Conservation (phyloP, 768 basidiomycete genomes). For the Panellus pusillus region DNA sequence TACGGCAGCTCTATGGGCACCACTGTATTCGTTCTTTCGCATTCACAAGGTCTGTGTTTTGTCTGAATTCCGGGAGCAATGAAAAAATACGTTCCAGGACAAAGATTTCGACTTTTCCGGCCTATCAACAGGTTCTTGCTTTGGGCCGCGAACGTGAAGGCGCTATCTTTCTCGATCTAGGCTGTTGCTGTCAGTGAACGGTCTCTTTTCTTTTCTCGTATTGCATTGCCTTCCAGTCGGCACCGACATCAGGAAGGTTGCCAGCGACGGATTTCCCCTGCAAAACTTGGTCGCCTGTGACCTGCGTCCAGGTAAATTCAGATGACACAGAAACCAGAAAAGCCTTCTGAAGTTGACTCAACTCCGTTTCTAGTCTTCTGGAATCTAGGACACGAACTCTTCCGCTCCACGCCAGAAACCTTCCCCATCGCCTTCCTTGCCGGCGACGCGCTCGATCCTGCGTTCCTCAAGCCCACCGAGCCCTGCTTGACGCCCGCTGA, state of each 20-base stretch:
- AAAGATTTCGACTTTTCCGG: constrained; percentile 36
- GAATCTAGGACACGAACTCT: constrained; percentile 63
- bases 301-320: constrained; percentile 31
- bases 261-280: constrained; percentile 40
- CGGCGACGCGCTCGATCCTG: constrained; percentile 54
- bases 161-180: constrained; percentile 43
- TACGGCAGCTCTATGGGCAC: constrained; percentile 12
- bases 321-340: too few relatives aligned
- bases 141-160: constrained; percentile 28
- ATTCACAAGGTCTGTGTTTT: constrained; percentile 23
- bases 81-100: neutral
- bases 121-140: constrained; percentile 32
- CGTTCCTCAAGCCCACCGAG: constrained; percentile 38
- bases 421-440: constrained; percentile 57
- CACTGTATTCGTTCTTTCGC: constrained; percentile 26
- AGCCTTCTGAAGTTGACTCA: too few relatives aligned
- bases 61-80: neutral
- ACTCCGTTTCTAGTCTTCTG: constrained; percentile 50
- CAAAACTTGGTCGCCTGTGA: constrained; percentile 39
- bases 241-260: constrained; percentile 39
- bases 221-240: constrained; percentile 32
- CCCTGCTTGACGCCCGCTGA: constrained; percentile 23
- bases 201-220: neutral
- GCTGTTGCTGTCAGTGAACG: constrained; percentile 41
- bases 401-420: constrained; percentile 48